Base-by-base conservation (phyloP, 345 rosid genomes). In the Eucalyptus camaldulensis region DNA sequence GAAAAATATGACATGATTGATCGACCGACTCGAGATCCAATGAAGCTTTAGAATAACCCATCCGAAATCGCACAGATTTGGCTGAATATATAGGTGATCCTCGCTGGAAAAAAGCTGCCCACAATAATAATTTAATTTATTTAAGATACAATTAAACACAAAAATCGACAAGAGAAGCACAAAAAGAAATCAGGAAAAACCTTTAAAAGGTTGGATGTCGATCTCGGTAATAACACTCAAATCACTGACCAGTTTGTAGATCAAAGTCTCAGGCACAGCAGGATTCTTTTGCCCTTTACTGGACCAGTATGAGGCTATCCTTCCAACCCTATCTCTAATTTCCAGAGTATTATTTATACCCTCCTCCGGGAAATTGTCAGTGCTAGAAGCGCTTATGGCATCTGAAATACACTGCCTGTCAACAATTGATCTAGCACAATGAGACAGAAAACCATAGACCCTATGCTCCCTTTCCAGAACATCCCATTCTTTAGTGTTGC, bases 351-450 rank as follows among this genome's bases (percentile, higher is more conserved):
- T 95, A 53, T 87, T 85, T 86, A 98, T 93, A 88, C 98, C 93
- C 92, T 98, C 99, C n/a, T 89, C 94, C 1, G 97, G 99, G 92
- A 89, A 93, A 88, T 97, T 95, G 92, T 98, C 99, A 85, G 99
- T 98, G 93, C 98, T 97, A 67, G 99, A 98, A 85, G 99, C 99
- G 76, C 90, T 27, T 76, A 98, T 90, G 89, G 99, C 96, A 56
- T 92, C 94, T 53, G 50, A 86, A 65, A 95, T 94, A 91, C 98
- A 95, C 89, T 91, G 93, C 86, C 54, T 62, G 45, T 93, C 49
- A 89, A 91, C 88, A 87, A 93, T 92, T 11, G 93, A 89, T 58
- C 80, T 87, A 91, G 90, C 95, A 43, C 94, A 94, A 87, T 90
- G 94, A 87, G 93, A 93, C 89, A 98, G 89, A 88, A 94, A 96